Evolutionary conservation across 805 yeast genomes (phyloP), one percentile per base, ranked within the genome.

Genomic region (Geotrichum ghanense): DNA sequence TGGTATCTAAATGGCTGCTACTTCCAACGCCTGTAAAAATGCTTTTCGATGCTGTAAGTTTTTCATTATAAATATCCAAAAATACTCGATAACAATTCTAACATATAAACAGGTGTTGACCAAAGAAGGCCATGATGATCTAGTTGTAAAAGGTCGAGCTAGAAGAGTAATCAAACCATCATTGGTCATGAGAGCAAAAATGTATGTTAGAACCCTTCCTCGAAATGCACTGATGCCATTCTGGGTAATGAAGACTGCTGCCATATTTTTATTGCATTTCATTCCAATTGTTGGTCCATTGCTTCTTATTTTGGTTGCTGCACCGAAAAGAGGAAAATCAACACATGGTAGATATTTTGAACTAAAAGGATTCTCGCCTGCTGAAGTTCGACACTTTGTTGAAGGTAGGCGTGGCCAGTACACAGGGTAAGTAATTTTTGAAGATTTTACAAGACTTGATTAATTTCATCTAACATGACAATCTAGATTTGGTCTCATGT

Each of bases 261-360:
- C 67, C 0, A 59, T 68, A 19, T 53, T 74, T 16, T 14, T 66
- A 0, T 55, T 79, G 10, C 70, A 73, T 24, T 59, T 70, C 45
- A 66, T 81, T 12, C 88, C 88, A 0, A 31, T 79, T 4, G 17
- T 75, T 3, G 88, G 88, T 0, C 83, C 84, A 0, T n/a, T 72
- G 3, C 22, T 76, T 6, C 70, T 75, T 9, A 61, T 78, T 12
- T 45, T 74, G 2, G 47, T 77, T 3, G 74, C 71, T 46, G 79
- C 84, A 0, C 76, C 83, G 0, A 60, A 72, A 19, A 72, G 72
- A 27, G 85, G 81, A 0, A 64, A 68, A 46, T 63, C 65, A 41
- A 69, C 75, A 27, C 84, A 79, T 45, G 55, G 64, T 14, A 65
- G 85, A 39, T 81, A 79, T 58, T 79, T 75, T 54, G 70, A 69